Evolutionary conservation across 306 rosid species (phyloP).

Genomic region (Urtica urens): DNA sequence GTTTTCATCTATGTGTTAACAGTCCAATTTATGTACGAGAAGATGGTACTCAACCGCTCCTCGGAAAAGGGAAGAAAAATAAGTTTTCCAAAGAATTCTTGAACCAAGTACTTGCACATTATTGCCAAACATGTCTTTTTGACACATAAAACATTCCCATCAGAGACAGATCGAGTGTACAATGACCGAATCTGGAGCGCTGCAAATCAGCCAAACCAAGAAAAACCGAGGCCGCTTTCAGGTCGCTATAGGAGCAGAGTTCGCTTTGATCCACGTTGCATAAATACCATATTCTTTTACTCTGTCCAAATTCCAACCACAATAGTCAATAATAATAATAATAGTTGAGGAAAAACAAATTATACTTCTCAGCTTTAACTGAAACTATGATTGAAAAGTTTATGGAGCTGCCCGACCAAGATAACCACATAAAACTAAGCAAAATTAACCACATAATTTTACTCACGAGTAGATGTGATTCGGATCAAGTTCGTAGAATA

Average conservation of each 20-base stretch:
- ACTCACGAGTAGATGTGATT: constrained; percentile 66
- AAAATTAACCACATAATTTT: no score
- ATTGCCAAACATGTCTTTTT: no score
- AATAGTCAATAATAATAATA: neutral
- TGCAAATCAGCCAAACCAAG: neutral
- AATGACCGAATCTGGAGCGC: neutral
- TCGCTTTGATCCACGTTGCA: constrained; percentile 52
- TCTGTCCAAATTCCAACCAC: constrained; percentile 33
- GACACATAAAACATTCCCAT: no score
- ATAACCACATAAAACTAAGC: no score
- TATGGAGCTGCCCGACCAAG: no score
- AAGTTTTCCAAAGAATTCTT: neutral
- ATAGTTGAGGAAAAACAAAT: no score
- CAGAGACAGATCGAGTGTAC: neutral
- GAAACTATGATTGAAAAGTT: neutral
- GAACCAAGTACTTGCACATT: neutral
- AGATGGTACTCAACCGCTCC: neutral
- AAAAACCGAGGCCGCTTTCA: neutral
- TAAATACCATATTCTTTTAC: constrained; percentile 49
- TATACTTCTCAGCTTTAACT: no score
- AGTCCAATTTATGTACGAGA: no score
- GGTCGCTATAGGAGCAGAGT: constrained; percentile 21
- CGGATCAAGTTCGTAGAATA: constrained; percentile 51
- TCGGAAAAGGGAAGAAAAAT: neutral
- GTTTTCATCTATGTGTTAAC: no score